Conservation (phyloP, 2,329 filamentous ascomycete genomes). For the Calonectria ilicicola region DNA sequence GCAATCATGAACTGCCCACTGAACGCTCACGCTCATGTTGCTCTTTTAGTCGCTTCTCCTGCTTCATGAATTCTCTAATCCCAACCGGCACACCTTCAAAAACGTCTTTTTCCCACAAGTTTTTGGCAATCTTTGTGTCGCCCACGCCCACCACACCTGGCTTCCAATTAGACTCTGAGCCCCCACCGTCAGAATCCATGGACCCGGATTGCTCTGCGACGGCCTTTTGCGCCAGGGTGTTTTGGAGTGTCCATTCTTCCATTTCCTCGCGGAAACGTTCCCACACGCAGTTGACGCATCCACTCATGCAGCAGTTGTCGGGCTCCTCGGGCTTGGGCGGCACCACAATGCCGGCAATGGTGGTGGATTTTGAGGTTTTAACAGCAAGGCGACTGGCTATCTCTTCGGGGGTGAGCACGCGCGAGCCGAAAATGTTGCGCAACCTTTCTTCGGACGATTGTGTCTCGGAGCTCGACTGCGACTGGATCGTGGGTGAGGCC, state of each 20-base stretch:
- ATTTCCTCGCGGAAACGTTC: constrained; percentile 91
- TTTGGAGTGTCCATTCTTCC: constrained; percentile 83
- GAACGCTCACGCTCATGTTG: constrained; percentile 73
- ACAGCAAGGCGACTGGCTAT: constrained; percentile 70
- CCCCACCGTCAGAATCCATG: constrained; percentile 86
- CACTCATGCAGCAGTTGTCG: constrained; percentile 99
- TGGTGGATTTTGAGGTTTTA: constrained; percentile 68
- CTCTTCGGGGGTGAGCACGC: constrained; percentile 79
- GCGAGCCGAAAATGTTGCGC: constrained; percentile 84
- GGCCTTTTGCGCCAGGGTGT: constrained; percentile 70
- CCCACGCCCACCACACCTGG: constrained; percentile 42
- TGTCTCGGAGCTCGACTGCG: constrained; percentile 28
- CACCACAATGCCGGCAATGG: constrained; percentile 83
- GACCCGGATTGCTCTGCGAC: constrained; percentile 59
- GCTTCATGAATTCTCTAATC: constrained; percentile 97
- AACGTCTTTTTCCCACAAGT: constrained; percentile 73
- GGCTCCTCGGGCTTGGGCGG: constrained; percentile 89
- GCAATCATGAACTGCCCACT: constrained; percentile 49
- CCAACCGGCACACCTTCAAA: constrained; percentile 89
- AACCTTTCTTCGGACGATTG: constrained; percentile 65
- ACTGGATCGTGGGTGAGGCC: constrained; percentile 10
- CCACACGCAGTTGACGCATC: constrained; percentile 98
- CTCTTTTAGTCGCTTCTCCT: constrained; percentile 89
- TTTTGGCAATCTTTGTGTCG: constrained; percentile 58
- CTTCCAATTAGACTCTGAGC: constrained; percentile 76